Base-by-base conservation (phyloP, 2,329 filamentous ascomycete species). In the Calonectria pauciramosa region DNA sequence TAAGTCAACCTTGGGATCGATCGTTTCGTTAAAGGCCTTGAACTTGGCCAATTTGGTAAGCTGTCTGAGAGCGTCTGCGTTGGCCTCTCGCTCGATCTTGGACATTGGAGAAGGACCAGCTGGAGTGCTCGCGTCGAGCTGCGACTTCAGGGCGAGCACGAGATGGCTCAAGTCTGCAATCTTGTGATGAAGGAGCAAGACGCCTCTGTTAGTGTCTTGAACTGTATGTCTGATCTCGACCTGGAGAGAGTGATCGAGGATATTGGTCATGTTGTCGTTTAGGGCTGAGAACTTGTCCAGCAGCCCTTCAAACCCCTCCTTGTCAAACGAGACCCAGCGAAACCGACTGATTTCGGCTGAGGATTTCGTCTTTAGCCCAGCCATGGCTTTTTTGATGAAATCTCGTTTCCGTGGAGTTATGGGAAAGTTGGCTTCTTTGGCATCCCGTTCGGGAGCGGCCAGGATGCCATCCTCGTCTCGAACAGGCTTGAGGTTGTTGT, bases 11-110 rank as follows among this genome's bases (percentile, higher is more conserved):
- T 78, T 82, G 23, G 81, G 81, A 51, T 88, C 86, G 41, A 89
- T 86, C 2, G 86, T 86, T 76, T 88, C 85, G 54, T 89, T 89
- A 77, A 89, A 89, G 2, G 88, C 88, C 75, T 89, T 89, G 83
- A 89, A 89, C 75, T 87, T 88, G 77, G 88, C 87, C 10, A 89
- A 78, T 71, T 86, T 85, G 2, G 86, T 83, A 3, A 89, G 78
- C 34, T 87, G 84, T 63, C 83, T 82, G 9, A 88, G 80, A 0
- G 84, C 85, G 28, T 86, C 83, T 18, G 84, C 84, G 51, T 88
- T 86, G 56, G 84, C 84, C 23, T 84, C 83, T 51, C 83, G 82
- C 71, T 86, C 84, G 1, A 80, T 70, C 28, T 80, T 82, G 2
- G 85, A 84, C 78, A 85, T 82, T 18, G 81, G 81, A 7, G 83